Evolutionary conservation across 2,329 filamentous ascomycete species (phyloP).

Genomic region (Pestalotiopsis sp.): DNA sequence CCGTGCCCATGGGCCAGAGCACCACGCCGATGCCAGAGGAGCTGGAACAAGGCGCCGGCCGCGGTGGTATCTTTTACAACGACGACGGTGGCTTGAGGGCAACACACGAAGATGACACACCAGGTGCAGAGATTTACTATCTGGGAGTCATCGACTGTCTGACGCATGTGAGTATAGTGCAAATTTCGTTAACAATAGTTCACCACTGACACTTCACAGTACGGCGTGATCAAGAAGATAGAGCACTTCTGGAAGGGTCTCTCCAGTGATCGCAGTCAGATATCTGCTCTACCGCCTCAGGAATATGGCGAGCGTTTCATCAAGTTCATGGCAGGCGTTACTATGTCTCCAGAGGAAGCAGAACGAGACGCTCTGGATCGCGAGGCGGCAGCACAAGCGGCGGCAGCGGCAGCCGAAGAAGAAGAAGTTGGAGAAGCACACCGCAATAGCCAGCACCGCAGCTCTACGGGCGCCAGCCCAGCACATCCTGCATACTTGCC

Average conservation of each 20-base stretch:
- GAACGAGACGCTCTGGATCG: conserved; percentile 64
- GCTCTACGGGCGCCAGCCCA: conserved; percentile 17
- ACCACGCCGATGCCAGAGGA: conserved; percentile 88
- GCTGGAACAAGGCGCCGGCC: conserved; percentile 73
- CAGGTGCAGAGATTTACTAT: conserved; percentile 94
- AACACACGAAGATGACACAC: conserved; percentile 84
- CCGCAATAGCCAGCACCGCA: conserved; percentile 27
- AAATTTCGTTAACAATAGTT: conserved; percentile 11
- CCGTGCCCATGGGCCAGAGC: conserved; percentile 87
- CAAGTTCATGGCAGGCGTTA: conserved; percentile 87
- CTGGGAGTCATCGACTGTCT: conserved; percentile 97
- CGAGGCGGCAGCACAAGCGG: conserved; percentile 53
- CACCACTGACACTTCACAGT: conserved; percentile 54
- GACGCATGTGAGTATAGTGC: conserved; percentile 75
- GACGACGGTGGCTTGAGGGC: conserved; percentile 93
- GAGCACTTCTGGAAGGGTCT: conserved; percentile 98
- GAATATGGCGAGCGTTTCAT: conserved; percentile 93
- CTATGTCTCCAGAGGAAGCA: conserved; percentile 86
- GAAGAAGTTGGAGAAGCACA: conserved; percentile 24
- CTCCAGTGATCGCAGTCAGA: conserved; percentile 79
- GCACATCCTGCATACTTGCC: conserved; percentile 33
- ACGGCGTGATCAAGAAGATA: conserved; percentile 90
- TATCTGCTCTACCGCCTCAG: conserved; percentile 88
- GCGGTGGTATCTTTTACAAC: conserved; percentile 80
- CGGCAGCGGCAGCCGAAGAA: conserved; percentile 34